Evolutionary conservation across 257 asterid species (phyloP).

Genomic region (Scutellaria barbata): DNA sequence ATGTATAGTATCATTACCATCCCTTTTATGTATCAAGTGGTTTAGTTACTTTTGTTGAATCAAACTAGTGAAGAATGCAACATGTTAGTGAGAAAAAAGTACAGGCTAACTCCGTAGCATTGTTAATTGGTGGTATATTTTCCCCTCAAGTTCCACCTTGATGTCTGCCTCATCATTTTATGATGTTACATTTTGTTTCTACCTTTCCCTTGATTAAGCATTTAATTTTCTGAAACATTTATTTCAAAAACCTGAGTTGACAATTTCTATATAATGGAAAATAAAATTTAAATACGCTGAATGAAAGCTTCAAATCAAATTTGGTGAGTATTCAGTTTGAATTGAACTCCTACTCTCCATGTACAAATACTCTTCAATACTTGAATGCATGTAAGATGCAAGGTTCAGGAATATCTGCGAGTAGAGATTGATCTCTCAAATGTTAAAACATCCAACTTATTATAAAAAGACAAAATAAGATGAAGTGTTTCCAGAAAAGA

Average conservation of each 20-base stretch:
- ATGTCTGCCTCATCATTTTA: conserved; percentile 22
- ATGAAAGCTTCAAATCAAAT: neutral
- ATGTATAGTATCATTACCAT: neutral
- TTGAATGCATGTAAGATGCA: conserved; percentile 15
- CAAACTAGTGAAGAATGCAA: conserved; percentile 25
- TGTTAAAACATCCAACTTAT: neutral
- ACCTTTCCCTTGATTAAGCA: conserved; percentile 28
- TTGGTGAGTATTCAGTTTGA: conserved; percentile 2
- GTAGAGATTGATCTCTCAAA: conserved; percentile 7
- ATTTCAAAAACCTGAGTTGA: neutral
- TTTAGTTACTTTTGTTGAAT: neutral
- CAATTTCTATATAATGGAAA: neutral
- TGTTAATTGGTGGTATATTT: conserved; percentile 17
- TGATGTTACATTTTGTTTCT: conserved; percentile 23
- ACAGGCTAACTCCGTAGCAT: neutral
- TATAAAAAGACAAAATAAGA: neutral
- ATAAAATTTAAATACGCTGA: neutral
- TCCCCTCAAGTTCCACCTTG: neutral
- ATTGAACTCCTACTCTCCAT: neutral
- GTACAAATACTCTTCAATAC: neutral
- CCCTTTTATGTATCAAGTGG: conserved; percentile 17
- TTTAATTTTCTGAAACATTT: conserved; percentile 14
- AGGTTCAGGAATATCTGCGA: neutral
- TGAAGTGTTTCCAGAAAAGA: neutral
- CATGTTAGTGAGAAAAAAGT: neutral